Evolutionary conservation across 2,329 filamentous ascomycete genomes (phyloP).

Genomic region (Diaporthe sp.): DNA sequence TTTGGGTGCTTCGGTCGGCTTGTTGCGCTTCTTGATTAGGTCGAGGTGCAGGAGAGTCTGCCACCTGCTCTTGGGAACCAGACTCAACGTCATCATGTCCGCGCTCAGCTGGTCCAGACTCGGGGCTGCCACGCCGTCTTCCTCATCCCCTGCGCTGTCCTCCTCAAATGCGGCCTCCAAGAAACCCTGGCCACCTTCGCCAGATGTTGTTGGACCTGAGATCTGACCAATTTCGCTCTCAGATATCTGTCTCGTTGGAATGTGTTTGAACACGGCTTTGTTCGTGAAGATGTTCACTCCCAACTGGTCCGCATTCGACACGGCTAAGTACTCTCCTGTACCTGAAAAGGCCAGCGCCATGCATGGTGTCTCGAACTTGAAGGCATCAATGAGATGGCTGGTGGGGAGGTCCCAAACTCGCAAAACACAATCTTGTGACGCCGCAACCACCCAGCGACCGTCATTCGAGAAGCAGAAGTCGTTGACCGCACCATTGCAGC

Average conservation of each 20-base stretch:
- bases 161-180: slow-evolving; percentile 81
- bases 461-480: slow-evolving; percentile 92
- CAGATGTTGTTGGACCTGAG: slow-evolving; percentile 78
- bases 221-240: slow-evolving; percentile 77
- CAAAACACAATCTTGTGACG: slow-evolving; percentile 82
- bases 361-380: slow-evolving; percentile 82
- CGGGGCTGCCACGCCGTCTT: slow-evolving; percentile 64
- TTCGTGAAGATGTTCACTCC: slow-evolving; percentile 98
- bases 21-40: slow-evolving; percentile 91
- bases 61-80: slow-evolving; percentile 92
- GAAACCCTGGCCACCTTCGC: slow-evolving; percentile 81
- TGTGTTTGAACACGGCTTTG: slow-evolving; percentile 87
- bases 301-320: slow-evolving; percentile 81
- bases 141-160: slow-evolving; percentile 56
- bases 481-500: slow-evolving; percentile 77
- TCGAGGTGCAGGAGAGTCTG: slow-evolving; percentile 94
- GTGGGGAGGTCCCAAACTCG: slow-evolving; percentile 97
- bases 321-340: slow-evolving; percentile 94
- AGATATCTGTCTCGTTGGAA: slow-evolving; percentile 85
- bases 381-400: slow-evolving; percentile 92
- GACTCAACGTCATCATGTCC: slow-evolving; percentile 86
- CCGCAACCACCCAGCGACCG: slow-evolving; percentile 91
- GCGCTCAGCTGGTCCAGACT: slow-evolving; percentile 81
- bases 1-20: slow-evolving; percentile 91
- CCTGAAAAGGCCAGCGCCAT: slow-evolving; percentile 87